Percentiles rank a stretch among this genome's conserved stretches.
These are phyloP conservation scores for Dactylellina sp. DNA, from an alignment of 2,329 filamentous ascomycete species.

Conservation along the genomic window DNA sequence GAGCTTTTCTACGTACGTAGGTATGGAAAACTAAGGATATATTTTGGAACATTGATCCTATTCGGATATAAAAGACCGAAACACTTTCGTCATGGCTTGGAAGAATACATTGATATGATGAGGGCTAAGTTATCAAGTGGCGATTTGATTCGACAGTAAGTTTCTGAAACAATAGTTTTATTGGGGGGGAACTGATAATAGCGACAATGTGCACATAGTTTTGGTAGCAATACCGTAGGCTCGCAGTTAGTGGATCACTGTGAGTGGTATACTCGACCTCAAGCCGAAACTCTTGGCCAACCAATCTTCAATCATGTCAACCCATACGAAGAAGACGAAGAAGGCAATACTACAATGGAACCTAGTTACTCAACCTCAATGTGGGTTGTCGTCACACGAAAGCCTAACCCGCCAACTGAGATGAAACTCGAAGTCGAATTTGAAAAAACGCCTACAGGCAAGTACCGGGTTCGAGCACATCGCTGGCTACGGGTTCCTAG, in stretches of 20 bases:
- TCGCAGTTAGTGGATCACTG: conserved; percentile 28
- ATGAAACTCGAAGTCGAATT: conserved; percentile 58
- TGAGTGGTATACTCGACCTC: neutral
- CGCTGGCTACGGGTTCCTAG: conserved; percentile 57
- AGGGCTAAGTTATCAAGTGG: conserved; percentile 51
- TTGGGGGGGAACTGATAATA: neutral
- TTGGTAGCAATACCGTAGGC: conserved; percentile 48
- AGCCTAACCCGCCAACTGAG: conserved; percentile 41
- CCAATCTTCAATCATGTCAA: conserved; percentile 29
- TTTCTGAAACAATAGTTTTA: neutral
- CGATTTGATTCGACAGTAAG: conserved; percentile 59
- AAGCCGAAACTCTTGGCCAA: neutral
- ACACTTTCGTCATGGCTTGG: conserved; percentile 43
- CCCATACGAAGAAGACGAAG: conserved; percentile 7
- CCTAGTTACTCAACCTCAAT: conserved; percentile 55
- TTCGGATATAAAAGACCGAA: conserved; percentile 58
- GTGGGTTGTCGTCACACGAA: conserved; percentile 32
- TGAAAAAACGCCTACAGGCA: conserved; percentile 53
- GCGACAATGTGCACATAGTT: conserved; percentile 13
- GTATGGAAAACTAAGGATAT: conserved; percentile 58
- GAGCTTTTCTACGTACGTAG: conserved; percentile 59
- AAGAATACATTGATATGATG: conserved; percentile 57
- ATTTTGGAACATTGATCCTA: conserved; percentile 60
- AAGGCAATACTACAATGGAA: conserved; percentile 30
- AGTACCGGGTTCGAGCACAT: conserved; percentile 53